phyloP scores from a whole-genome alignment of 371 early-diverging fungal species.

The Mucor plumbeus region DNA sequence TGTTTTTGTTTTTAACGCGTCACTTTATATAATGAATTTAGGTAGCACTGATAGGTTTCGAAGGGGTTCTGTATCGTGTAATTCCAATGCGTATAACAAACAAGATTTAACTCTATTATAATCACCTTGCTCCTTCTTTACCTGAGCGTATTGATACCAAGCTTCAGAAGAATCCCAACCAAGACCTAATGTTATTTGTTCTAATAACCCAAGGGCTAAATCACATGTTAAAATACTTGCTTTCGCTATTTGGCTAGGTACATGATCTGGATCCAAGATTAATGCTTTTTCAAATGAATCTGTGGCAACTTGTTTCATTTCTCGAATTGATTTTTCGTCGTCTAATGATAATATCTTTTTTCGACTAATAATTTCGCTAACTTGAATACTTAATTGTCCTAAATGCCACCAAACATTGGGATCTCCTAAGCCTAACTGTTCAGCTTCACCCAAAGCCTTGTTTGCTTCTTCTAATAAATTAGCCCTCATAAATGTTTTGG shows the following conservation, averaged over 20 bases:
- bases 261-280: slow-evolving; percentile 39
- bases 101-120: slow-evolving; percentile 34
- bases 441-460: slow-evolving; percentile 69
- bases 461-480: slow-evolving; percentile 64
- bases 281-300: slow-evolving; percentile 41
- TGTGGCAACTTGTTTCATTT: slow-evolving; percentile 38
- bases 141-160: slow-evolving; percentile 31
- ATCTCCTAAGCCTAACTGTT: slow-evolving; percentile 56
- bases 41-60: slow-evolving; percentile 24
- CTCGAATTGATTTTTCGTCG: slow-evolving; percentile 6
- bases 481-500: slow-evolving; percentile 61
- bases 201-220: slow-evolving; percentile 33
- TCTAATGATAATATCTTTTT: background rate
- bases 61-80: slow-evolving; percentile 50
- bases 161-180: slow-evolving; percentile 42
- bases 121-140: slow-evolving; percentile 21
- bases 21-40: slow-evolving; percentile 6
- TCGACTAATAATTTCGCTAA: slow-evolving; percentile 7
- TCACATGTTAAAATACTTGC: slow-evolving; percentile 30
- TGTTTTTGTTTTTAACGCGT: background rate
- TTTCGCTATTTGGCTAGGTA: slow-evolving; percentile 35
- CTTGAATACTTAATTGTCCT: slow-evolving; percentile 50
- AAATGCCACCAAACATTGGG: slow-evolving; percentile 62
- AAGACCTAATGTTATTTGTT: slow-evolving; percentile 27
- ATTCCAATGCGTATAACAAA: slow-evolving; percentile 34